Evolutionary conservation across 371 early-diverging fungal species (phyloP), one percentile per base, ranked within the genome.

Genomic region (Pancytospora epiphaga): DNA sequence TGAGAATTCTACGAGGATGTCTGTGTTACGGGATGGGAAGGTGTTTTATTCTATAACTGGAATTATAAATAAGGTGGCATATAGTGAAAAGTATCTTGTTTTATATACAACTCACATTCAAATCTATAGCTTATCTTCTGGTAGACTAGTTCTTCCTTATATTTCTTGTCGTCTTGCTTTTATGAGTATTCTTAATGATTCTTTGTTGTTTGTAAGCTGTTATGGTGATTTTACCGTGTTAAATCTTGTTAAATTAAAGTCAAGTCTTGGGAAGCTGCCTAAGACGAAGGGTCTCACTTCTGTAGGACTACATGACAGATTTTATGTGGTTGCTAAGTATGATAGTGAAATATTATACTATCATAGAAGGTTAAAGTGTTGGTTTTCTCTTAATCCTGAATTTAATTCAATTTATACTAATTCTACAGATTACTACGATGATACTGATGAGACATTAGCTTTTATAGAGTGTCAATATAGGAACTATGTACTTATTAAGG

Each of bases 251-350:
- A 15, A 39, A 58, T 56, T 12, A 49, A 33, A 60, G 50, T 9
- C 30, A 9, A 19, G 19, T 18, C 19, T 3, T 29, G 61, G 15
- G 25, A 29, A 0, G 2, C 25, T 75, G 22, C 22, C 58, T 9
- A 25, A 2, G 15, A 25, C 29, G 1, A 18, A 58, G 2, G 70
- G 9, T 4, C 52, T 75, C 2, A 33, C 69, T 29, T 64, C 62
- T 34, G 51, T 78, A 18, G 30, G 30, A 3, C 69, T 81, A 0
- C 50, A 66, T 65, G 60, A 66, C 56, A 69, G 19, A 30, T 78
- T 78, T 61, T 78, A 69, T 60, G 22, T 81, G 38, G 43, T 81
- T 3, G 69, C 49, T 34, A 51, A 70, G 32, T 81, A 72, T 51
- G 67, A 58, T 36, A 67, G 63, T 56, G 50, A 49, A n/a, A 65